phyloP scores from a whole-genome alignment of 2,329 filamentous ascomycete species.

The Beauveria sp. region DNA sequence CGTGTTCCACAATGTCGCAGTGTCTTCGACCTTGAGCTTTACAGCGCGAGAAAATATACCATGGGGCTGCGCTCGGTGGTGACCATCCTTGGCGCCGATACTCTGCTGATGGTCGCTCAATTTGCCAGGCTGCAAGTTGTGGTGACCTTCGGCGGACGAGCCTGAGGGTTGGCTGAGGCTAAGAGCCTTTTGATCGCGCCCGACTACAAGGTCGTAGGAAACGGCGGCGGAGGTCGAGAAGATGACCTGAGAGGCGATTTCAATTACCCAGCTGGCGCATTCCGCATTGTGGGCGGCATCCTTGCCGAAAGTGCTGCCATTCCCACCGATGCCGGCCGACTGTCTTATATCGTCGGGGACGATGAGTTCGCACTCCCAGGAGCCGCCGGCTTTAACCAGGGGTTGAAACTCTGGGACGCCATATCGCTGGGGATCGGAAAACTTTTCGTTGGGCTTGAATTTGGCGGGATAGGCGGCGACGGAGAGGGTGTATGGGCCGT shows the following conservation, averaged over 20 bases:
- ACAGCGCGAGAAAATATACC: slow-evolving; percentile 83
- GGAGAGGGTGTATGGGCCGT: slow-evolving; percentile 88
- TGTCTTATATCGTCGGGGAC: slow-evolving; percentile 73
- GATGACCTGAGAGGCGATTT: slow-evolving; percentile 85
- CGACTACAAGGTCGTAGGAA: slow-evolving; percentile 78
- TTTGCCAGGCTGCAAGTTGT: slow-evolving; percentile 58
- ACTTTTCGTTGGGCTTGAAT: slow-evolving; percentile 77
- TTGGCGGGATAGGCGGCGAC: slow-evolving; percentile 76
- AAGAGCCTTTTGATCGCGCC: slow-evolving; percentile 77
- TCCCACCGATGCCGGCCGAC: slow-evolving; percentile 43
- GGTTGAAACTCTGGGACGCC: slow-evolving; percentile 89
- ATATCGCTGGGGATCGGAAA: slow-evolving; percentile 59
- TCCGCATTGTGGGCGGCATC: slow-evolving; percentile 38
- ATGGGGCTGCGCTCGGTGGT: slow-evolving; percentile 55
- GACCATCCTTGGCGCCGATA: slow-evolving; percentile 45
- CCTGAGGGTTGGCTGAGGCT: slow-evolving; percentile 49
- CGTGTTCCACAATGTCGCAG: slow-evolving; percentile 85
- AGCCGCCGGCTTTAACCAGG: slow-evolving; percentile 88
- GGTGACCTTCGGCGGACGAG: slow-evolving; percentile 35
- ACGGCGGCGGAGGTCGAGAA: slow-evolving; percentile 87
- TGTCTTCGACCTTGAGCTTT: slow-evolving; percentile 75
- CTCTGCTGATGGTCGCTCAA: slow-evolving; percentile 70
- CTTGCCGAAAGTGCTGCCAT: slow-evolving; percentile 37
- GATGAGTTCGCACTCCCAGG: slow-evolving; percentile 71
- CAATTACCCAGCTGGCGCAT: slow-evolving; percentile 78